A percentile compares a stretch with the other conserved stretches of the same genome.
These are phyloP conservation scores for Tubosaeta sp. DNA, from an alignment of 768 basidiomycete genomes.

Conservation along the genomic window DNA sequence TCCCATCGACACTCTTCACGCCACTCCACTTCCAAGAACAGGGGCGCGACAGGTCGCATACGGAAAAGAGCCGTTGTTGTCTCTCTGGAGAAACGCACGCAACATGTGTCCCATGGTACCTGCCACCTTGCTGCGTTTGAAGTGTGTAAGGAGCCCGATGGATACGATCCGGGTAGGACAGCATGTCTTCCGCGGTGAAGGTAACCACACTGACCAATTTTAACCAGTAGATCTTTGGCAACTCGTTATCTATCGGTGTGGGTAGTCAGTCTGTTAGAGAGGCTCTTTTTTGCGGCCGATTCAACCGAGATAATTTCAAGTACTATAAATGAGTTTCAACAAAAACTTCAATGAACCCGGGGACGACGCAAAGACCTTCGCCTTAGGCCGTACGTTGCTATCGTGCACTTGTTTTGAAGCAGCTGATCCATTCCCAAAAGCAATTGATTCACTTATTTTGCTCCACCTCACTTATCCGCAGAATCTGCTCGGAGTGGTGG, in stretches of 20 bases:
- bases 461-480: slow-evolving; percentile 61
- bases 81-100: slow-evolving; percentile 56
- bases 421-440: slow-evolving; percentile 25
- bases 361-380: slow-evolving; percentile 24
- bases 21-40: slow-evolving; percentile 21
- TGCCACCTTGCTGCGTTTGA: slow-evolving; percentile 57
- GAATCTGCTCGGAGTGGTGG: slow-evolving; percentile 46
- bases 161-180: slow-evolving; percentile 56
- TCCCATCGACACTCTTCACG: no score
- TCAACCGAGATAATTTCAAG: slow-evolving; percentile 10
- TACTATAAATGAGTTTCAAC: slow-evolving; percentile 6
- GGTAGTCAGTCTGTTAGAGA: slow-evolving; percentile 58
- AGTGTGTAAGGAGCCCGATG: slow-evolving; percentile 56
- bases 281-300: slow-evolving; percentile 39
- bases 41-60: slow-evolving; percentile 26
- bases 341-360: slow-evolving; percentile 23
- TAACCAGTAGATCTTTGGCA: slow-evolving; percentile 68
- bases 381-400: slow-evolving; percentile 20
- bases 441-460: slow-evolving; percentile 36
- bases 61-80: slow-evolving; percentile 39
- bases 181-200: not conserved
- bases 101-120: slow-evolving; percentile 63
- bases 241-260: slow-evolving; percentile 58
- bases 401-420: slow-evolving; percentile 39
- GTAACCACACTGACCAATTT: not conserved